Evolutionary conservation across 306 rosid species (phyloP).

Genomic region (Betula pendula): DNA sequence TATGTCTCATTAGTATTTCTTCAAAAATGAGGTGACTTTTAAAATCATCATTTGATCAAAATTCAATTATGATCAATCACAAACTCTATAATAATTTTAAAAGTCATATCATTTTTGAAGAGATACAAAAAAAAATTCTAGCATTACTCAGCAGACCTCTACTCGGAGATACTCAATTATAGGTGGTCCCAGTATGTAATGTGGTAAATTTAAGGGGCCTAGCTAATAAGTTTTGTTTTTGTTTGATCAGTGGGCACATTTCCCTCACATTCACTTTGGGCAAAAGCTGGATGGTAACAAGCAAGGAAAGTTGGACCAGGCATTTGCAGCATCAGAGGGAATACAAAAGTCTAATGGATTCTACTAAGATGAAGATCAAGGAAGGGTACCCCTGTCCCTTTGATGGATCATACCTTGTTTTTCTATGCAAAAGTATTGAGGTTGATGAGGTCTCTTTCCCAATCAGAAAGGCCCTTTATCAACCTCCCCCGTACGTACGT

Average conservation of each 20-base stretch:
- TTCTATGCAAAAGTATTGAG: slow-evolving; percentile 42
- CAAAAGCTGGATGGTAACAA: slow-evolving; percentile 79
- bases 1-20: too few species aligned
- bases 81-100: too few species aligned
- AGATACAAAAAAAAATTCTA: too few species aligned
- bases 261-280: slow-evolving; percentile 94
- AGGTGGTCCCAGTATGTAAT: too few species aligned
- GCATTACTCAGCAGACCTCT: too few species aligned
- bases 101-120: too few species aligned
- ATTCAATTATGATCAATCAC: too few species aligned
- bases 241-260: slow-evolving; percentile 90
- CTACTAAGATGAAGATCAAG: slow-evolving; percentile 34
- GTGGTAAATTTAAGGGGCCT: not conserved
- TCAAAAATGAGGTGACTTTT: too few species aligned
- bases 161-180: too few species aligned
- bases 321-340: slow-evolving; percentile 44
- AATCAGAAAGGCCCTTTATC: slow-evolving; percentile 39
- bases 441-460: slow-evolving; percentile 43
- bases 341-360: slow-evolving; percentile 60
- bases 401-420: slow-evolving; percentile 23
- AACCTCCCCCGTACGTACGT: slow-evolving; percentile 35
- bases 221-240: not conserved
- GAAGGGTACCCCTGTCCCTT: slow-evolving; percentile 33
- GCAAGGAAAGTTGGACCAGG: slow-evolving; percentile 62
- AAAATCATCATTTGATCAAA: too few species aligned